phyloP scores from a whole-genome alignment of 2,329 filamentous ascomycete species.

The Aspergillus sp. region DNA sequence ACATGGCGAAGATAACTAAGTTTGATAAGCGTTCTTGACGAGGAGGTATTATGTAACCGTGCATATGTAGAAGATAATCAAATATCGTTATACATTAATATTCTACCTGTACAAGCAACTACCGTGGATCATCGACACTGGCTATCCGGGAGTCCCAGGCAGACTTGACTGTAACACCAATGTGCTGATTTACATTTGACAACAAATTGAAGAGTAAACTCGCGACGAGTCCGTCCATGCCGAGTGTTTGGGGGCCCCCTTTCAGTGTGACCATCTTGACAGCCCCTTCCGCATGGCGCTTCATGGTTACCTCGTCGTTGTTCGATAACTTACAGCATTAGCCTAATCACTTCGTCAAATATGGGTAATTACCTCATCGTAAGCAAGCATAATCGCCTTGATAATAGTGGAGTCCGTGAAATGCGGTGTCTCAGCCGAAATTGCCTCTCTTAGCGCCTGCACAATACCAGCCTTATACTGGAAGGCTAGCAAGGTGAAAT shows the following conservation, averaged over 20 bases:
- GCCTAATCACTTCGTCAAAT: not conserved
- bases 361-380: slow-evolving; percentile 17
- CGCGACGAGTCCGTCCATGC: slow-evolving; percentile 6
- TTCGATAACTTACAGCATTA: not conserved
- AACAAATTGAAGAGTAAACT: slow-evolving; percentile 8
- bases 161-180: not conserved
- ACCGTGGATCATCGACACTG: not conserved
- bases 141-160: not conserved
- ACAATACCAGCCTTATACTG: slow-evolving; percentile 9
- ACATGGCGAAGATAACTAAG: not conserved
- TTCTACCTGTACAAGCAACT: no score
- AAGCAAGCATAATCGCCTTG: slow-evolving; percentile 23
- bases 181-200: not conserved
- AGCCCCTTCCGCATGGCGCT: slow-evolving; percentile 5
- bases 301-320: not conserved
- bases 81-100: no score
- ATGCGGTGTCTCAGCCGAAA: slow-evolving; percentile 7
- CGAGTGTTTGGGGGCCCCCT: slow-evolving; percentile 8
- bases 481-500: not conserved
- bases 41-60: no score
- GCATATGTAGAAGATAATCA: no score
- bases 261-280: slow-evolving; percentile 7
- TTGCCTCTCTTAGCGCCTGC: slow-evolving; percentile 1
- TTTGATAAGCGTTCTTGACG: not conserved
- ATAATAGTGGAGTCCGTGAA: slow-evolving; percentile 18